Evolutionary conservation across 352 stramenopile species (phyloP).

Genomic region (Phytophthora pluvialis): DNA sequence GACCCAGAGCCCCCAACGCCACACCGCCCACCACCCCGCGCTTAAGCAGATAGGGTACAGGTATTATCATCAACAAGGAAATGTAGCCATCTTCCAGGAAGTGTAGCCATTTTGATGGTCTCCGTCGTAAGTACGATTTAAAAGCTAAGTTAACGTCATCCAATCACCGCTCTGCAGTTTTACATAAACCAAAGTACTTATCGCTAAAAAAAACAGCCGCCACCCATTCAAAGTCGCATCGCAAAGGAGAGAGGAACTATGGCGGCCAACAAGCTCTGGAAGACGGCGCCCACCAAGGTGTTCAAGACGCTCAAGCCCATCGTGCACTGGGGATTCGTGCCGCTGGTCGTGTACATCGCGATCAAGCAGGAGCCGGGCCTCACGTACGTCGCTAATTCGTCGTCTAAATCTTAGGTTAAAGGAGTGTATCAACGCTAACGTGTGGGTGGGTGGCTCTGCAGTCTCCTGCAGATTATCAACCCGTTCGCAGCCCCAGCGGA

Average conservation of each 20-base stretch:
- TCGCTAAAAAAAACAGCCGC: neutral
- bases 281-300: constrained; percentile 74
- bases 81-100: neutral
- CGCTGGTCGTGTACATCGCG: constrained; percentile 81
- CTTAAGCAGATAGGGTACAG: neutral
- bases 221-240: neutral
- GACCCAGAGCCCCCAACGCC: constrained; percentile 41
- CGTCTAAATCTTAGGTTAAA: neutral
- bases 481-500: constrained; percentile 72
- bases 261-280: constrained; percentile 73
- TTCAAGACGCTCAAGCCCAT: constrained; percentile 87
- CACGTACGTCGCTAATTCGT: constrained; percentile 52
- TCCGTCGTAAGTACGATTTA: neutral
- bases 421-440: constrained; percentile 12
- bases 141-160: no score
- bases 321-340: constrained; percentile 84
- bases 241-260: constrained; percentile 14
- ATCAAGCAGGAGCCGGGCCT: constrained; percentile 80
- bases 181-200: no score
- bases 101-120: neutral
- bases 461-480: constrained; percentile 78
- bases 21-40: constrained; percentile 13
- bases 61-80: neutral
- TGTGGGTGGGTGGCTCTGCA: constrained; percentile 23
- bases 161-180: no score